Evolutionary conservation across 2,329 filamentous ascomycete species (phyloP).

Genomic region (Fusarium pseudocircinatum): DNA sequence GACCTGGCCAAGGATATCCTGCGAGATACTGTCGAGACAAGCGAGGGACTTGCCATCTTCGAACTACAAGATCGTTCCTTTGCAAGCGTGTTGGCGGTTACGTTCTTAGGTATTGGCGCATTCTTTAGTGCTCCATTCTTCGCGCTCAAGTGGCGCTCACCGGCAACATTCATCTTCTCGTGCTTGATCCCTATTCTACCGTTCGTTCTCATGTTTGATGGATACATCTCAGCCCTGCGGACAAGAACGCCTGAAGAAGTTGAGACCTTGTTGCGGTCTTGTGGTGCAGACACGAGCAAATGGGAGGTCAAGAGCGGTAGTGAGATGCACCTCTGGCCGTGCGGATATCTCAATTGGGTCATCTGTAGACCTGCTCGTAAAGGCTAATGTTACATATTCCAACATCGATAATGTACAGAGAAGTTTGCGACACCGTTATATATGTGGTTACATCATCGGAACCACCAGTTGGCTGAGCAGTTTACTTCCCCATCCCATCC

Average conservation of each 20-base stretch:
- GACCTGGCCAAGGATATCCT: constrained; percentile 68
- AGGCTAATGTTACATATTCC: neutral
- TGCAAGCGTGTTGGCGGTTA: constrained; percentile 62
- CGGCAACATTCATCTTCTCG: constrained; percentile 69
- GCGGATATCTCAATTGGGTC: constrained; percentile 62
- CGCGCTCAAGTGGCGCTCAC: constrained; percentile 62
- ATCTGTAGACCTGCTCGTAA: constrained; percentile 53
- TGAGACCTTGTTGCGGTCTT: constrained; percentile 64
- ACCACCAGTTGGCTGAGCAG: constrained; percentile 59
- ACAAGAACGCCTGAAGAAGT: constrained; percentile 75
- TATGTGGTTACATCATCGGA: constrained; percentile 44
- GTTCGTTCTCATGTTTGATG: constrained; percentile 74
- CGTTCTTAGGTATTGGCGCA: constrained; percentile 62
- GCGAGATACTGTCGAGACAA: constrained; percentile 70
- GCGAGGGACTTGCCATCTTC: constrained; percentile 76
- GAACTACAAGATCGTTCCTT: constrained; percentile 76
- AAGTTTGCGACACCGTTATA: neutral
- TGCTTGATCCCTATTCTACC: constrained; percentile 74
- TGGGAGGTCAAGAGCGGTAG: constrained; percentile 62
- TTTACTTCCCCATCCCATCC: constrained; percentile 50
- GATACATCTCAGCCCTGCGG: constrained; percentile 71
- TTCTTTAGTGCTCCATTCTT: constrained; percentile 63
- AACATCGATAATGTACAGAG: neutral
- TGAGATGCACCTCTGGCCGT: constrained; percentile 60
- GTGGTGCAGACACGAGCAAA: constrained; percentile 53